These are phyloP conservation scores for Salvia sclarea DNA, from an alignment of 305 asterid species.

Conservation along the genomic window DNA sequence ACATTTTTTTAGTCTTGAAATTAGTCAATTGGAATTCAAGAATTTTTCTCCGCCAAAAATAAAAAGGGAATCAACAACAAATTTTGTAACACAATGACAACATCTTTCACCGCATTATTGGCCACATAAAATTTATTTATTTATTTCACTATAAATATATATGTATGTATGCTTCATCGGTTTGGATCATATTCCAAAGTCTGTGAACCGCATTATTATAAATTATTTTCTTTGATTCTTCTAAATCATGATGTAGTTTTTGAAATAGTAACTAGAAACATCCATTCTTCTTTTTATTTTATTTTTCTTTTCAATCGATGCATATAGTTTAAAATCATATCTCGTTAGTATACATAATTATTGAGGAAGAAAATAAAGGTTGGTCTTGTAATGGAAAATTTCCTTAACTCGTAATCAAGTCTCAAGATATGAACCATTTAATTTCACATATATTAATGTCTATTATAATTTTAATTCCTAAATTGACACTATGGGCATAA, in stretches of 20 bases:
- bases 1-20: background rate
- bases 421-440: background rate
- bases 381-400: background rate
- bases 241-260: no score
- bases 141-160: background rate
- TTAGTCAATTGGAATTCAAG: background rate
- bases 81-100: background rate
- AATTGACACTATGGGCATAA: conserved; percentile 18
- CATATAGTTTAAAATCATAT: no score
- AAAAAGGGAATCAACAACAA: background rate
- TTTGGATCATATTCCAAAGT: no score
- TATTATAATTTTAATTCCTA: background rate
- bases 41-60: background rate
- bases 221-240: no score
- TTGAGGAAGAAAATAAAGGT: background rate
- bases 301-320: no score
- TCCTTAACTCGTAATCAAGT: background rate
- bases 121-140: conserved; percentile 26
- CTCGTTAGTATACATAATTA: background rate
- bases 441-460: no score
- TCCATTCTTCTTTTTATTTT: no score
- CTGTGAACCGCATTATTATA: background rate
- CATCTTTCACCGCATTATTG: conserved; percentile 11
- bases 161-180: background rate
- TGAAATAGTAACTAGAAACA: no score